Evolutionary conservation across 225 moss, liverwort and hornwort species (phyloP).

Genomic region (Polytrichum formosum): DNA sequence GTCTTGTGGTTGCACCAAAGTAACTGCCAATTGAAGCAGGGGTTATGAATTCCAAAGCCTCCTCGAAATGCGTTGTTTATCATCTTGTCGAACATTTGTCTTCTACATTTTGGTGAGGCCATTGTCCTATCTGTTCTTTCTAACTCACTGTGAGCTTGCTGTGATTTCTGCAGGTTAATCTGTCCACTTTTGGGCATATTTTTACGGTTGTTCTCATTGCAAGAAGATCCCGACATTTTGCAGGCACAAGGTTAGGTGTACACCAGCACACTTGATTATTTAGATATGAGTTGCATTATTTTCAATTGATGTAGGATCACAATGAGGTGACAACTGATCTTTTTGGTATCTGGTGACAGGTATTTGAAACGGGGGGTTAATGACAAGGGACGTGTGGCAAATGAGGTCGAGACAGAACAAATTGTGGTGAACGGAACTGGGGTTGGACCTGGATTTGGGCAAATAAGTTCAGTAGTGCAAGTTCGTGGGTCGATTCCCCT

Average conservation of each 20-base stretch:
- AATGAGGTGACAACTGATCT: conserved; percentile 10
- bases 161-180: conserved; percentile 55
- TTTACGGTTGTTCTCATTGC: conserved; percentile 79
- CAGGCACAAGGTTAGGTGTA: conserved; percentile 66
- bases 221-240: conserved; percentile 87
- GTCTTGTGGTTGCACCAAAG: too few relatives aligned
- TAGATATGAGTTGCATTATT: not conserved
- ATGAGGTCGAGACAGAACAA: conserved; percentile 97
- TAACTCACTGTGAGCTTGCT: not conserved
- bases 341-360: conserved; percentile 38
- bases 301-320: not conserved
- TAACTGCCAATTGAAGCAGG: too few relatives aligned
- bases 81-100: not conserved
- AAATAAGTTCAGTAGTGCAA: conserved; percentile 92
- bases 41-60: not conserved
- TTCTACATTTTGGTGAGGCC: not conserved
- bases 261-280: not conserved
- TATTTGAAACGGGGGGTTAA: conserved; percentile 97
- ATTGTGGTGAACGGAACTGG: conserved; percentile 87
- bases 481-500: conserved; percentile 94
- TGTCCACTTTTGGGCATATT: conserved; percentile 71
- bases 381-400: conserved; percentile 92
- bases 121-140: not conserved
- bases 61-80: not conserved
- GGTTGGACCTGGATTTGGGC: conserved; percentile 74